phyloP scores from a whole-genome alignment of 495 filamentous ascomycete genomes.

The Aspergillus campestris region DNA sequence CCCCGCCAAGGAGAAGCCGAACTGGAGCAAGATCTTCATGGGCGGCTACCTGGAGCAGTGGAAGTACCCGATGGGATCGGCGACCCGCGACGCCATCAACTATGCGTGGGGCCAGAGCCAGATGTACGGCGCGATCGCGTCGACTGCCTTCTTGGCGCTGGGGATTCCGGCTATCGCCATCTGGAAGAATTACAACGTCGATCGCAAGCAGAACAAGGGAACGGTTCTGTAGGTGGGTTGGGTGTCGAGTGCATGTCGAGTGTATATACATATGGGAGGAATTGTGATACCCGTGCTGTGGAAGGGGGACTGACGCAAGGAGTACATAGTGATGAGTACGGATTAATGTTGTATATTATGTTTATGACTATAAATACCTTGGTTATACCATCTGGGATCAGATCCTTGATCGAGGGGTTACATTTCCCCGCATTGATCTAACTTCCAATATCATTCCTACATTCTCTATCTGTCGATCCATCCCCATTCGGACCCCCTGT shows the following conservation, averaged over 20 bases:
- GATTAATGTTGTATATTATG: no score
- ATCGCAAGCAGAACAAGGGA: conserved; percentile 42
- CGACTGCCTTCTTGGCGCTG: conserved; percentile 30
- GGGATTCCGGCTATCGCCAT: conserved; percentile 29
- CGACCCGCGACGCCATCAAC: conserved; percentile 46
- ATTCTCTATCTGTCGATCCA: no score
- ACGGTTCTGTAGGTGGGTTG: conserved; percentile 16
- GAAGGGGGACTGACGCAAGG: no score
- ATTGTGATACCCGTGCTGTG: no score
- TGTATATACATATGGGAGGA: no score
- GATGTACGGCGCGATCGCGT: conserved; percentile 50
- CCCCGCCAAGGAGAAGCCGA: conserved; percentile 34
- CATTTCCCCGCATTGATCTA: no score
- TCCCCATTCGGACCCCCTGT: no score
- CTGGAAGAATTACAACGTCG: conserved; percentile 39
- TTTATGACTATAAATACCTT: no score
- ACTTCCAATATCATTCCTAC: no score
- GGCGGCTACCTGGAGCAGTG: conserved; percentile 42
- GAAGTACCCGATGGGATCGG: conserved; percentile 43
- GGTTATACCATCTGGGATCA: no score
- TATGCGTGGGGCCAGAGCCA: conserved; percentile 53
- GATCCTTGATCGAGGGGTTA: no score
- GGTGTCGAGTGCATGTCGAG: neutral
- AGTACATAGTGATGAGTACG: no score
- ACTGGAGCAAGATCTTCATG: conserved; percentile 39